Evolutionary conservation across 192 early-diverging fungal genomes (phyloP).

Genomic region (Coemansia sp.): DNA sequence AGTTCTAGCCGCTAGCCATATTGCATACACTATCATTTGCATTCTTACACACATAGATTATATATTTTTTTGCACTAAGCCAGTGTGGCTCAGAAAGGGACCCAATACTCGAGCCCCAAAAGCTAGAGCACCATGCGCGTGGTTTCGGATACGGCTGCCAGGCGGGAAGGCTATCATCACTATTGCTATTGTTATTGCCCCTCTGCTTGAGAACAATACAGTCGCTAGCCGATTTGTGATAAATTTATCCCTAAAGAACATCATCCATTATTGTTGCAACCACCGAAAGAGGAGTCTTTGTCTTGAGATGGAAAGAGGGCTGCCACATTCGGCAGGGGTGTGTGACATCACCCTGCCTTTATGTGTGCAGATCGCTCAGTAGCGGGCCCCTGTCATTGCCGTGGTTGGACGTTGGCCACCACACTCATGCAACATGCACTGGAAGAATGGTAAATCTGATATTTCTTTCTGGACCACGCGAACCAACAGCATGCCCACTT

Average conservation of each 20-base stretch:
- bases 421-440: not conserved
- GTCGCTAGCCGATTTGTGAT: not conserved
- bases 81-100: not conserved
- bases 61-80: not conserved
- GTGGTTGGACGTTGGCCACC: not conserved
- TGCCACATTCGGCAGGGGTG: not conserved
- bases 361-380: not conserved
- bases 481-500: not conserved
- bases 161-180: not conserved
- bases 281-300: not conserved
- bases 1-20: slow-evolving; percentile 13
- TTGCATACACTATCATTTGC: not conserved
- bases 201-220: not conserved
- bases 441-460: not conserved
- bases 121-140: not conserved
- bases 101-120: not conserved
- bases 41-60: not conserved
- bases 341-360: not conserved
- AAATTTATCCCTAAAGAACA: not conserved
- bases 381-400: not conserved
- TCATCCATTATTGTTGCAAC: not conserved
- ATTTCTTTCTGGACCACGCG: not conserved
- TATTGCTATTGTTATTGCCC: not conserved
- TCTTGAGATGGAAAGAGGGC: not conserved
- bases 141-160: not conserved